Evolutionary conservation across 2,329 filamentous ascomycete species (phyloP), one percentile per base, ranked within the genome.

Genomic region (Ilyonectria robusta): DNA sequence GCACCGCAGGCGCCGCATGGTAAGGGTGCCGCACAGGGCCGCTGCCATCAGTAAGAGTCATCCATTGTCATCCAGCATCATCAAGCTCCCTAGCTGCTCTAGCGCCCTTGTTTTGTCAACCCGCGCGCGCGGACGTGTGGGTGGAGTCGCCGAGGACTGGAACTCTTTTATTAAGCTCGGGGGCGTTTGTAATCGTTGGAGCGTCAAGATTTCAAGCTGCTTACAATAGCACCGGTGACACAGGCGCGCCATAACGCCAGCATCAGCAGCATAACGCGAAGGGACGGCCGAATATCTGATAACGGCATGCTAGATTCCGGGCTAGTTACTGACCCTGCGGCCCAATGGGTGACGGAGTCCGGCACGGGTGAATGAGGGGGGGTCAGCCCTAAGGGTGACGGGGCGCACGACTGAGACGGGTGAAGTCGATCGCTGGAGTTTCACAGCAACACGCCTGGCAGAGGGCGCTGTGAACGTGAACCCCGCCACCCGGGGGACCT

Each of bases 21-120:
- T 46, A 57, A 57, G 42, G 31, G 23, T 46, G n/a, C 29, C 31
- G 42, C 6, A 21, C 17, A 26, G n/a, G 29, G 8, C 29, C 17
- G 10, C 35, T 26, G 35, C 29, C 17, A 26, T 66, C 72, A 71
- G 67, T 67, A 75, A 73, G 69, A 75, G 70, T 75, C 72, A 75
- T 75, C 53, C 55, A 59, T 35, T 58, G 31, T 58, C 55, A 35
- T 59, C 62, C 58, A 70, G 66, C 59, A 73, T 73, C 71, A 70
- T 68, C 59, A 35, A 53, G n/a, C 29, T 29, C 42, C 53, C 21
- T 46, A 23, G 8, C 37, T 31, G 19, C 35, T 47, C n/a, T 59
- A 59, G 37, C 44, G 33, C 51, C 19, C 46, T 59, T 53, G 48
- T 31, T 60, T 65, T 65, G 62, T 60, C 62, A 65, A 54, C 62